A percentile compares a stretch with the other conserved stretches of the same genome.
phyloP scores from a whole-genome alignment of 306 rosid species.

The Vicia villosa region DNA sequence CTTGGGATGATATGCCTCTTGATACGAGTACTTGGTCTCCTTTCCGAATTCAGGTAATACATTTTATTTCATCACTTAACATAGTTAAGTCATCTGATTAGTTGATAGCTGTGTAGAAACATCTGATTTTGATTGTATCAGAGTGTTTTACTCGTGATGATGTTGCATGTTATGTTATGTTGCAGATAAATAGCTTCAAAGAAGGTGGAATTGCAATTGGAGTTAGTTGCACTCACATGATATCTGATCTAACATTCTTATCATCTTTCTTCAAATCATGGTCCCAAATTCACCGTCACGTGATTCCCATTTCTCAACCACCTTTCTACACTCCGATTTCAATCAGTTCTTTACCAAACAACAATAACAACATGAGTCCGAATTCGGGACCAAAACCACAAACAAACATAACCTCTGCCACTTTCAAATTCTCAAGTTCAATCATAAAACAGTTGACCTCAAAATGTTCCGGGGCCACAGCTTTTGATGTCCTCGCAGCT shows the following conservation, averaged over 20 bases:
- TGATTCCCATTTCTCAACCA: constrained; percentile 42
- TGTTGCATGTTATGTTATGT: neutral
- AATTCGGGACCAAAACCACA: neutral
- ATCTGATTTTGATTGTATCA: no score
- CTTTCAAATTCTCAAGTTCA: constrained; percentile 60
- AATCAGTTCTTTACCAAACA: neutral
- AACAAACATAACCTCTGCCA: constrained; percentile 47
- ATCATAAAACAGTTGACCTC: constrained; percentile 40
- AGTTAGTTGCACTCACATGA: constrained; percentile 62
- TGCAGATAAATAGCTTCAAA: constrained; percentile 67
- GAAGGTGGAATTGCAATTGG: constrained; percentile 82
- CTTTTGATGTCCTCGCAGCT: constrained; percentile 63
- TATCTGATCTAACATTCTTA: constrained; percentile 57
- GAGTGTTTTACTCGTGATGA: no score
- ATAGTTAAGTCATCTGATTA: no score
- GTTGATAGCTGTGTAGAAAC: no score
- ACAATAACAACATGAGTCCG: neutral
- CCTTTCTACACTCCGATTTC: constrained; percentile 17
- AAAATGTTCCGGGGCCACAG: constrained; percentile 49
- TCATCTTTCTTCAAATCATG: constrained; percentile 60
- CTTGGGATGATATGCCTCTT: constrained; percentile 62
- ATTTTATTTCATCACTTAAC: neutral
- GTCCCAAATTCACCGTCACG: constrained; percentile 43
- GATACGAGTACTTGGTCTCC: constrained; percentile 65
- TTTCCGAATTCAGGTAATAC: constrained; percentile 57